Base-by-base conservation (phyloP, 768 basidiomycete species). In the Neoboletus magnificus region DNA sequence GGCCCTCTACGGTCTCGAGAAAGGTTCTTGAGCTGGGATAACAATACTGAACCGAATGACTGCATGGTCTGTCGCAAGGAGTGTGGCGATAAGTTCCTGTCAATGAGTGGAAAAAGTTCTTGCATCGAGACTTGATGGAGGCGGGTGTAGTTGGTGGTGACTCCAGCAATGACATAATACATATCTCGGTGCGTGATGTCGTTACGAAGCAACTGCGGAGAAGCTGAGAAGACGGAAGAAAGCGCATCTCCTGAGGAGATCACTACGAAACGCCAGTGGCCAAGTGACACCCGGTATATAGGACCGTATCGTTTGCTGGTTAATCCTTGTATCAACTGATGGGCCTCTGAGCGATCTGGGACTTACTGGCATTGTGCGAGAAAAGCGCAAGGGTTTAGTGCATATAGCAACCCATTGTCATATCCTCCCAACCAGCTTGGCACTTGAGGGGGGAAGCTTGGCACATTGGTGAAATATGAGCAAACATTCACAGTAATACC, bases 31-130 rank as follows among this genome's bases (percentile, higher is more conserved):
- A 69, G 52, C 29, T 57, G 47, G 1, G 57, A 50, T 1, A 63
- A 50, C 32, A 67, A 15, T 1, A 44, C 33, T 10, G 41, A 45
- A 12, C 65, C 60, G n/a, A 67, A 63, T 0, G 30, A 5, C 6
- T 42, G 54, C 1, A 57, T 59, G 12, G 63, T 54, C 15, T 60
- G 43, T n/a, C 39, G 57, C 12, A 68, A 30, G 2, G 48, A 49
- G 27, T 47, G 59, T 4, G 23, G 56, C 0, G 66, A 65, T 27
- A 68, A 48, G 4, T 30, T 15, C 43, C 22, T 66, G 46, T 65
- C 66, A 18, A 68, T 40, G 1, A 68, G 53, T 1, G 67, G 67
- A 16, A 55, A 67, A 29, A 69, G 59, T 5, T 55, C 39, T 35
- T 27, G 57, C n/a, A 60, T 45, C 59, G 67, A 60, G 41, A 65